Conservation (phyloP, 1,139 yeast species). For the Debaryomyces udenii region DNA sequence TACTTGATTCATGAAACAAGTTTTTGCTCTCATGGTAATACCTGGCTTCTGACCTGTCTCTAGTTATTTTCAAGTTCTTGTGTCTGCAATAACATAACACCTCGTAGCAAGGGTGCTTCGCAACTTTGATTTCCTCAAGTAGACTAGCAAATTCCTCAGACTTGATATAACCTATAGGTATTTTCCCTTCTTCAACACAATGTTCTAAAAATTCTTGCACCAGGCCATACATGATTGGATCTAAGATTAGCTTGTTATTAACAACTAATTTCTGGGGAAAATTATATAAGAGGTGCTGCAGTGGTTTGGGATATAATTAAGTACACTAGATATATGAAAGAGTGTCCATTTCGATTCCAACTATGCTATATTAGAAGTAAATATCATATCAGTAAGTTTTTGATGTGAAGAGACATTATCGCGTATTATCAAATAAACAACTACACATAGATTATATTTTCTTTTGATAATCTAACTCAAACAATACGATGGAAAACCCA, state of each 20-base stretch:
- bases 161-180: slow-evolving; percentile 12
- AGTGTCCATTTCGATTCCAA: too few relatives aligned
- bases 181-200: slow-evolving; percentile 10
- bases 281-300: too few relatives aligned
- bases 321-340: too few relatives aligned
- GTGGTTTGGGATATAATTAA: too few relatives aligned
- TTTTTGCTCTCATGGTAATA: slow-evolving; percentile 7
- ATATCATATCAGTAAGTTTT: too few relatives aligned
- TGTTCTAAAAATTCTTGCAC: slow-evolving; percentile 6
- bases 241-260: background rate
- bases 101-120: slow-evolving; percentile 12
- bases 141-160: slow-evolving; percentile 9
- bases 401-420: slow-evolving; percentile 1
- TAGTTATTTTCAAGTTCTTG: slow-evolving; percentile 9
- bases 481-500: slow-evolving; percentile 69
- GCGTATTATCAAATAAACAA: slow-evolving; percentile 7
- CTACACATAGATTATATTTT: background rate
- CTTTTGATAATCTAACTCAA: background rate
- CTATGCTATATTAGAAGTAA: background rate
- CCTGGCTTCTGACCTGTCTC: slow-evolving; percentile 10
- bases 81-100: slow-evolving; percentile 13
- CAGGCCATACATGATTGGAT: slow-evolving; percentile 3
- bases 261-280: background rate
- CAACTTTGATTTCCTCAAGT: slow-evolving; percentile 3
- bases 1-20: slow-evolving; percentile 4